These are phyloP conservation scores for Aurinia saxatilis DNA, from an alignment of 345 rosid genomes.

Conservation along the genomic window DNA sequence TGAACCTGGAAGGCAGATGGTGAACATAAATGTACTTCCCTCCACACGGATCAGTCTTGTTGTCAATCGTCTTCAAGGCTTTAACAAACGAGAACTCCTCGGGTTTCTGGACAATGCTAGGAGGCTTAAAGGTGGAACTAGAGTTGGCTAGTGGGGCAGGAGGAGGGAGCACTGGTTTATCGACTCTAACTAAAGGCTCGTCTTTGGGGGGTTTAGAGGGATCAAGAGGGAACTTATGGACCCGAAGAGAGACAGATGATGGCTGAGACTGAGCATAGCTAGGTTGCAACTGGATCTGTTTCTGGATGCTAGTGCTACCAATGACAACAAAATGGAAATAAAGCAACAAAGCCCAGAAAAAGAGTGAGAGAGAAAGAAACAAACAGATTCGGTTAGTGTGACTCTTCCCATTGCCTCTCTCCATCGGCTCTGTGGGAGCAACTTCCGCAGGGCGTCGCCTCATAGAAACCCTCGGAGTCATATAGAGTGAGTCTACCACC, in stretches of 20 bases:
- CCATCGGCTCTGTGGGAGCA: conserved; percentile 39
- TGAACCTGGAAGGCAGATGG: conserved; percentile 68
- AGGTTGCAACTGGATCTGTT: conserved; percentile 31
- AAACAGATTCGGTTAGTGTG: conserved; percentile 47
- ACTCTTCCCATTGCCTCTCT: conserved; percentile 53
- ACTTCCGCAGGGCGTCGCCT: conserved; percentile 58
- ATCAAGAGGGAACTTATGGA: conserved; percentile 25
- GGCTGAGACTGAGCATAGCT: conserved; percentile 7
- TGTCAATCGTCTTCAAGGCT: conserved; percentile 67
- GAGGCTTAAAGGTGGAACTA: not conserved
- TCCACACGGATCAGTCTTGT: conserved; percentile 77
- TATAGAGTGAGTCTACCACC: not conserved
- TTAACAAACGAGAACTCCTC: conserved; percentile 41
- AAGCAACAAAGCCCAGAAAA: conserved; percentile 62
- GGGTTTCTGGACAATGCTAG: conserved; percentile 23
- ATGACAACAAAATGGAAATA: conserved; percentile 63
- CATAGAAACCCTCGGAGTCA: conserved; percentile 35
- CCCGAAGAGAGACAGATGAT: conserved; percentile 22
- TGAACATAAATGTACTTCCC: conserved; percentile 82
- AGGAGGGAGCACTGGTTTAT: conserved; percentile 3
- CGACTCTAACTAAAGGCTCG: conserved; percentile 5
- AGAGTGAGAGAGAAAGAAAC: conserved; percentile 43
- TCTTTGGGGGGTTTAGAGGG: conserved; percentile 10
- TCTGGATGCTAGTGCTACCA: conserved; percentile 28
- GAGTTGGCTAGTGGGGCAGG: conserved; percentile 7